Evolutionary conservation across 345 rosid species (phyloP), one percentile per base, ranked within the genome.

Genomic region (Punica granatum): DNA sequence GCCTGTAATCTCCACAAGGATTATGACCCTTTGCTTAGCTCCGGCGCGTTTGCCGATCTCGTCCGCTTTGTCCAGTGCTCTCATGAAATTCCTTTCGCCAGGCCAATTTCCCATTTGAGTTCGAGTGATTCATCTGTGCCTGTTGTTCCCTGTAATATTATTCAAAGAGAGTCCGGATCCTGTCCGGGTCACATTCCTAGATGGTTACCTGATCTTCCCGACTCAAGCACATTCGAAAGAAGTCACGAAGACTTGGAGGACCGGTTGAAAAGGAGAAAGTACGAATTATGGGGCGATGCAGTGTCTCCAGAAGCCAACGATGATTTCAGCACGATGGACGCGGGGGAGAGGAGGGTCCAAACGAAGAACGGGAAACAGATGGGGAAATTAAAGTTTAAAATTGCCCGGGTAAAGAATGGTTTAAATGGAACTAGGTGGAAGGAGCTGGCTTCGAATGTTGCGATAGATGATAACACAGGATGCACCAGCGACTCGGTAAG

Each of bases 51-150:
- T 21, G 59, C 66, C 37, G 82, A 75, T 42, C 64, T 85, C 35
- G 68, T 66, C n/a, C 35, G 58, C 43, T 86, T 85, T 59, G 81
- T 86, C 16, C 36, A 68, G 2, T 49, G 51, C 68, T 64, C 71
- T 6, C 67, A 59, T 0, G 95, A 89, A 72, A 83, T 73, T 69
- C 92, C 92, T 21, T 89, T 85, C 41, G 90, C 88, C 2, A 80
- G 76, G 68, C 83, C 88, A 6, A 61, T 86, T 51, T 85, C 86
- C 4, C 68, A 67, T n/a, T 44, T 3, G 39, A 31, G 7, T 56
- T 30, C 63, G 15, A 7, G 25, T 61, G 39, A 25, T 48, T 63
- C 35, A 30, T 34, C 66, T 46, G 31, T 37, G 44, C 39, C 58
- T 6, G 23, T 34, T 33, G 59, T 15, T 23, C 36, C 19, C 31